Percentiles rank a stretch among this genome's conserved stretches.
Conservation (phyloP, 768 basidiomycete genomes). For the Leccinum truebloodii region DNA sequence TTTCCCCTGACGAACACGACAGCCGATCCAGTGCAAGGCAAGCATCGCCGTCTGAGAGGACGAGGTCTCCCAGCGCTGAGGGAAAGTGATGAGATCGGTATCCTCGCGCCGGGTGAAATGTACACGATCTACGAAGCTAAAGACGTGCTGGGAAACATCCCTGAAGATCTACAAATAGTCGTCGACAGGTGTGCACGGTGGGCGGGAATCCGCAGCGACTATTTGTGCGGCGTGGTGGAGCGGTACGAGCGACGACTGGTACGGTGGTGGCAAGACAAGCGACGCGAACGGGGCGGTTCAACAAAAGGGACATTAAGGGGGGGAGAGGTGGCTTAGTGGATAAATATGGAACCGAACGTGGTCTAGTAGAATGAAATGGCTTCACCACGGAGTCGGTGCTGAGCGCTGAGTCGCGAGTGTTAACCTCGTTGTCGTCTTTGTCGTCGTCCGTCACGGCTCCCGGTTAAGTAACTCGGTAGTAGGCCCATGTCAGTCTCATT, state of each 20-base stretch:
- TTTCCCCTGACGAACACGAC: slow-evolving; percentile 38
- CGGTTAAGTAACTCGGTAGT: slow-evolving; percentile 25
- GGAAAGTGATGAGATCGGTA: slow-evolving; percentile 5
- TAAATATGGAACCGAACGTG: not conserved
- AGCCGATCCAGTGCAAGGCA: not conserved
- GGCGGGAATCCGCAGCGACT: slow-evolving; percentile 54
- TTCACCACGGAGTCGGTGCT: slow-evolving; percentile 16
- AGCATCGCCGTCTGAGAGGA: slow-evolving; percentile 4
- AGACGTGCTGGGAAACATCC: slow-evolving; percentile 64
- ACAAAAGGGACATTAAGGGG: slow-evolving; percentile 20
- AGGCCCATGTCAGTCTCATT: slow-evolving; percentile 31
- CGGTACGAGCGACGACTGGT: slow-evolving; percentile 63
- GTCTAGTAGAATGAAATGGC: not conserved
- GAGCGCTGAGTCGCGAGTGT: slow-evolving; percentile 1
- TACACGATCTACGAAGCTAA: slow-evolving; percentile 65
- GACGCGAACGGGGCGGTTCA: slow-evolving; percentile 12
- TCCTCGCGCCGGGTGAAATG: slow-evolving; percentile 55
- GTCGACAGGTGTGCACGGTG: slow-evolving; percentile 53
- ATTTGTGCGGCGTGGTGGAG: slow-evolving; percentile 59
- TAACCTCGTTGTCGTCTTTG: slow-evolving; percentile 12
- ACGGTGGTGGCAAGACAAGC: slow-evolving; percentile 45
- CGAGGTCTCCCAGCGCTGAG: slow-evolving; percentile 13
- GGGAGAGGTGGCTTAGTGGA: not conserved
- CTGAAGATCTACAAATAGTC: slow-evolving; percentile 51
- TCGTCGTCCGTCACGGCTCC: slow-evolving; percentile 1